Conservation (phyloP, 2,329 filamentous ascomycete genomes). For the Ceratocystis lukuohia region DNA sequence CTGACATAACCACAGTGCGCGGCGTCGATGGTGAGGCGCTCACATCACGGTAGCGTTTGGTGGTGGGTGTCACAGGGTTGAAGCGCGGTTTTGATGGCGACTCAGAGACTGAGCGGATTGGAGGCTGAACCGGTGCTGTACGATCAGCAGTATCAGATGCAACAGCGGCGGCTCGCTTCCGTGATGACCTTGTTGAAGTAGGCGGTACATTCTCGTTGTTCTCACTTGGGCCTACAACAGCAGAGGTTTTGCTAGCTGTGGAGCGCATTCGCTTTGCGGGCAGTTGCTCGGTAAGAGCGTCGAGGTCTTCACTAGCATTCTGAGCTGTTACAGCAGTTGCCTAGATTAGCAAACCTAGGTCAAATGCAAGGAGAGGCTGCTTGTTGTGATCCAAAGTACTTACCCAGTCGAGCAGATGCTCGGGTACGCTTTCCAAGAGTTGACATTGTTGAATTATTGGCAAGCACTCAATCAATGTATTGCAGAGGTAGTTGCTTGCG, state of each 20-base stretch:
- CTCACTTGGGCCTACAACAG: neutral
- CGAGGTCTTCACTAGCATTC: neutral
- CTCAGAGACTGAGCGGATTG: conserved; percentile 5
- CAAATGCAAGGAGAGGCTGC: neutral
- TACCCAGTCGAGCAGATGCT: conserved; percentile 17
- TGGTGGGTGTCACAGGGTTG: conserved; percentile 51
- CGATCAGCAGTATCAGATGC: neutral
- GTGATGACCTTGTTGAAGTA: neutral
- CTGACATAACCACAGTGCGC: conserved; percentile 67
- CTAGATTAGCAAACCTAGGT: neutral
- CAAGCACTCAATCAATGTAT: conserved; percentile 5
- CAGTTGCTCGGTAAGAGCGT: conserved; percentile 8
- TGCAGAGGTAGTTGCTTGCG: conserved; percentile 1
- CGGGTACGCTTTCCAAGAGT: conserved; percentile 18
- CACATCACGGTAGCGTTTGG: conserved; percentile 70
- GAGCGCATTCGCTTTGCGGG: conserved; percentile 13
- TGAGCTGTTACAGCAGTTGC: conserved; percentile 1
- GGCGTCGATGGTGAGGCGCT: conserved; percentile 63
- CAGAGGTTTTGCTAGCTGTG: neutral
- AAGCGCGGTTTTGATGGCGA: conserved; percentile 17
- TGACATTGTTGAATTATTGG: conserved; percentile 9
- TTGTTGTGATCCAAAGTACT: neutral
- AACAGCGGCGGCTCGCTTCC: conserved; percentile 9
- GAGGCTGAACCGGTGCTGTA: too few relatives aligned
- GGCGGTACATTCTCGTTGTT: conserved; percentile 18